Base-by-base conservation (phyloP, 1,284 basidiomycete species). In the Leccinum ponderosum region DNA sequence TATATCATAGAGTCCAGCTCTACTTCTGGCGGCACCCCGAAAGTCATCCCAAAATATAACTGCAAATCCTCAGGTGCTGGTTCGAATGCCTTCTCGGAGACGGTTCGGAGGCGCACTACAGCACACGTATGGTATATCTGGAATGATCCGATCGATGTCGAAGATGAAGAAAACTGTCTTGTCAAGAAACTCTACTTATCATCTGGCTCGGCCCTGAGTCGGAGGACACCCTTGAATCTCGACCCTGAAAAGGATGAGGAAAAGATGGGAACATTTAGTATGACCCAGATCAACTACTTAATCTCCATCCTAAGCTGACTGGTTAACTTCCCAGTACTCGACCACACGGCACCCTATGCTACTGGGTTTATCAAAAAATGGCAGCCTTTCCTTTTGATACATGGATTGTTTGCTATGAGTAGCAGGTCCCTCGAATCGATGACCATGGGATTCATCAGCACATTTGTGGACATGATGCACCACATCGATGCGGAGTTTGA, bases 401-500 rank as follows among this genome's bases (percentile, higher is more conserved):
- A 54, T n/a, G 20, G 17, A 17, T 17, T 54, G 53, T 54, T 54
- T 39, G 33, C 35, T 25, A 6, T 39, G 14, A 14, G 33, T 7
- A 54, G 35, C 53, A 54, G 35, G 53, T 39, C 53, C 14, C 33
- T 54, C 5, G 20, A 54, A 20, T 37, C 33, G 7, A 37, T 39
- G 12, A 8, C 31, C 6, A 54, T 39, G 53, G n/a, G 20, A 11
- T 54, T 54, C 15, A 33, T 54, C 20, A 22, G 14, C 9, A 54
- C 53, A 17, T 54, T 54, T 29, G 53, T 54, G 33, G 53, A 54
- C 11, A 22, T 54, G 17, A 53, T 53, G 53, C 35, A 20, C 17
- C 53, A 37, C 22, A 20, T 54, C 4, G 53, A 54, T 39, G 53
- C 31, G 7, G 35, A 66, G 27, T 67, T 61, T 27, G 63, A 64